These are phyloP conservation scores for Beauveria caledonica DNA, from an alignment of 2,329 filamentous ascomycete genomes.

Conservation along the genomic window DNA sequence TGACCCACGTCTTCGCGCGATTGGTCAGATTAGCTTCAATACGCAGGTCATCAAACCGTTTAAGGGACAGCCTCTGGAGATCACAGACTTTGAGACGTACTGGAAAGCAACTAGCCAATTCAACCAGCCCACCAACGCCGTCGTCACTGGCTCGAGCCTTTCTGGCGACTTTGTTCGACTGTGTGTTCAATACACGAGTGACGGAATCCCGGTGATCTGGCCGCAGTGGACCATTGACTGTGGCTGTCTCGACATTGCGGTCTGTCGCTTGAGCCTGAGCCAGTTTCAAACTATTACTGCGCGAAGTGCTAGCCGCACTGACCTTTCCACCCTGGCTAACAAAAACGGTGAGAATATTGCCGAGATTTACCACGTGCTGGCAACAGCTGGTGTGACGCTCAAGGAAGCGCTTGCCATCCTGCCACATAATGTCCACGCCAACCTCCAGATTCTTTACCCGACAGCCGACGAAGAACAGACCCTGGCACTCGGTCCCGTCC, in stretches of 20 bases:
- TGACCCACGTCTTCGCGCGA: constrained; percentile 81
- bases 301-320: constrained; percentile 31
- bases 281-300: constrained; percentile 56
- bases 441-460: constrained; percentile 88
- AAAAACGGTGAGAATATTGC: constrained; percentile 49
- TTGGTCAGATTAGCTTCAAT: constrained; percentile 88
- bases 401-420: constrained; percentile 67
- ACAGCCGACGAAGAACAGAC: constrained; percentile 62
- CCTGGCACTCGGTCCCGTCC: constrained; percentile 62
- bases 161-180: constrained; percentile 92
- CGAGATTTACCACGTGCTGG: constrained; percentile 63
- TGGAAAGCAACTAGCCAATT: constrained; percentile 97
- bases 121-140: constrained; percentile 68
- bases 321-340: constrained; percentile 33
- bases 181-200: constrained; percentile 85
- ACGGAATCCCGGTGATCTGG: constrained; percentile 80
- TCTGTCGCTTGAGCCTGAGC: constrained; percentile 67
- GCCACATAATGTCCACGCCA: constrained; percentile 74
- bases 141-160: constrained; percentile 90
- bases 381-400: constrained; percentile 69
- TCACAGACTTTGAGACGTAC: constrained; percentile 97
- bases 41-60: constrained; percentile 97
- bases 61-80: constrained; percentile 82
- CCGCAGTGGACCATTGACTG: constrained; percentile 74
- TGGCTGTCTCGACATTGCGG: constrained; percentile 69